phyloP scores from a whole-genome alignment of 768 basidiomycete species.

The Gelatoporia subvermispora region DNA sequence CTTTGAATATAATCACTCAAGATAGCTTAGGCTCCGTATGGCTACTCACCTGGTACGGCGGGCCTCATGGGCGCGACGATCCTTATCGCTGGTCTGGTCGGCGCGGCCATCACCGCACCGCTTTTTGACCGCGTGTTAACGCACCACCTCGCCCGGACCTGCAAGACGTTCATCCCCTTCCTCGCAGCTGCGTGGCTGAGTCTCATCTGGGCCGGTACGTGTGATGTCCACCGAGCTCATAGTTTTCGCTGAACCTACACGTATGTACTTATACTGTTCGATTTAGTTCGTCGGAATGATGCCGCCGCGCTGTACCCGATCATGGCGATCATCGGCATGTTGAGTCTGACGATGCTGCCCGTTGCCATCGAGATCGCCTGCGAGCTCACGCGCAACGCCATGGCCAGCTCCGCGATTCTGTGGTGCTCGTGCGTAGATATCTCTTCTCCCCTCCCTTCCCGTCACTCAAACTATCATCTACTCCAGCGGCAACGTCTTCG shows the following conservation, averaged over 20 bases:
- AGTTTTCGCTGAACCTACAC: too few relatives aligned
- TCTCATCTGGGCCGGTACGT: constrained; percentile 75
- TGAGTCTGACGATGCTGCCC: constrained; percentile 67
- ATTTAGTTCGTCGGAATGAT: constrained; percentile 58
- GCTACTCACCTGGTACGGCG: constrained; percentile 61
- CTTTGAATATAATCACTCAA: not conserved
- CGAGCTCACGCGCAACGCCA: constrained; percentile 76
- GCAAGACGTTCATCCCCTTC: constrained; percentile 57
- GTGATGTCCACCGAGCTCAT: too few relatives aligned
- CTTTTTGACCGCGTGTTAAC: constrained; percentile 83
- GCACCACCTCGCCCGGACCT: constrained; percentile 55
- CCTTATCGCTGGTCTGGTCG: constrained; percentile 65
- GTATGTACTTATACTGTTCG: too few relatives aligned
- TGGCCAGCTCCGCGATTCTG: constrained; percentile 68
- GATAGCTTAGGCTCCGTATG: constrained; percentile 53
- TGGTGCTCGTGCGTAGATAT: constrained; percentile 61
- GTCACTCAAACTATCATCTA: not conserved
- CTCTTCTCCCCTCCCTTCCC: not conserved
- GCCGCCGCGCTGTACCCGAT: constrained; percentile 56
- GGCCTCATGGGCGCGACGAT: constrained; percentile 70
- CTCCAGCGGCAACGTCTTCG: constrained; percentile 58
- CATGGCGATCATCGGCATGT: constrained; percentile 63
- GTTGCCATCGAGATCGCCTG: constrained; percentile 73
- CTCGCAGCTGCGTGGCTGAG: constrained; percentile 63
- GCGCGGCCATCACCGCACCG: constrained; percentile 65